Evolutionary conservation across 352 stramenopile genomes (phyloP), one percentile per base, ranked within the genome.

Genomic region (Globisporangium viniferum): DNA sequence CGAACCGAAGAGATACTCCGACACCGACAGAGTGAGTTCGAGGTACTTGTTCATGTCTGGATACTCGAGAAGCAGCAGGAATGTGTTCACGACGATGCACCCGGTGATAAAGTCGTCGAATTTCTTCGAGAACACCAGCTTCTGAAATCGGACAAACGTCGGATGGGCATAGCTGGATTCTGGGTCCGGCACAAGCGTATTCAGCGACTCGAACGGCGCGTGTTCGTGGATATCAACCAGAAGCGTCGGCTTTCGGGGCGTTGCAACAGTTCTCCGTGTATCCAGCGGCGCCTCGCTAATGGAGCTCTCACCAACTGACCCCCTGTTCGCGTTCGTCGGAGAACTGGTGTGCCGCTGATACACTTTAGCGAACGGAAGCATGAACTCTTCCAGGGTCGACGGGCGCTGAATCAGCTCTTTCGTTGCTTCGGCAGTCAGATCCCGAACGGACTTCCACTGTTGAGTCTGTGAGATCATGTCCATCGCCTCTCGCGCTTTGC

Each of bases 41-140:
- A 92, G 54, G 29, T 74, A 70, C 2, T 57, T 24, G 18, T 51
- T 66, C 84, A 94, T 94, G 61, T 76, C 71, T 18, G 78, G 82
- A 36, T 89, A 92, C 68, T 94, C 84, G 10, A 90, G 66, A 18
- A 94, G 66, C 53, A 94, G 66, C 20, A 88, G 84, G 5, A 83
- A 33, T 24, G 84, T 92, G 62, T 94, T 94, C 46, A 82, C 41
- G 5, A 86, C 69, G 68, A 93, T 93, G 27, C 82, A 91, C 7
- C 71, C 62, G 0, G 84, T 93, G 56, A 93, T 79, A n/a, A 75
- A 74, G 64, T 92, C 82, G 54, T 91, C 86, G 41, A 91, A 93
- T 27, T 72, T 80, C 69, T 92, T 91, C 3, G 84, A 92, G 27
- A 92, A 70, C 29, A 93, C 84, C 20, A 86, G 66, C 0, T 70